Evolutionary conservation across 345 rosid species (phyloP).

Genomic region (Mercurialis annua): DNA sequence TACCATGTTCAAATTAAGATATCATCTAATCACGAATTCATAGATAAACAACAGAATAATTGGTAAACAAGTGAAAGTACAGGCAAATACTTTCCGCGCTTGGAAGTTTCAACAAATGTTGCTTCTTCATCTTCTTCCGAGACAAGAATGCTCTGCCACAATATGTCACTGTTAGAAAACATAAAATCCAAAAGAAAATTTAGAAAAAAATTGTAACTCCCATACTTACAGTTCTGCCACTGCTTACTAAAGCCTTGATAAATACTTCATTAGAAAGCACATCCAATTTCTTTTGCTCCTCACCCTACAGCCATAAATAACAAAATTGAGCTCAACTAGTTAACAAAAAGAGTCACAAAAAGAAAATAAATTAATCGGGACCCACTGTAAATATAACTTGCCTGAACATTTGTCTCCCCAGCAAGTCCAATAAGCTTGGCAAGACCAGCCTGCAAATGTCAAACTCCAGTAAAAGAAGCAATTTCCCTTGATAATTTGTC

Average conservation of each 20-base stretch:
- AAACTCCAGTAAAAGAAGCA: neutral
- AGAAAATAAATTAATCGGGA: neutral
- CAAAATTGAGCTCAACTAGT: neutral
- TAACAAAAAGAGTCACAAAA: neutral
- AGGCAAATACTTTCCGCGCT: constrained; percentile 67
- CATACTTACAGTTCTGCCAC: constrained; percentile 83
- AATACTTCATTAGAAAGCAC: constrained; percentile 95
- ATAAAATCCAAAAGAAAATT: neutral
- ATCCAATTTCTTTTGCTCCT: constrained; percentile 97
- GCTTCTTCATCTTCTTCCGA: constrained; percentile 98
- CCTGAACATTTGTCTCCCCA: constrained; percentile 97
- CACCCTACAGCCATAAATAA: constrained; percentile 54
- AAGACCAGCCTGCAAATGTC: constrained; percentile 74
- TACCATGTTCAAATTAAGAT: neutral
- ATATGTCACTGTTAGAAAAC: constrained; percentile 18
- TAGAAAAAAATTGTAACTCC: neutral
- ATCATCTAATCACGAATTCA: neutral
- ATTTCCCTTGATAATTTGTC: neutral
- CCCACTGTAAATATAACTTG: constrained; percentile 23
- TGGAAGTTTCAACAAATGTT: constrained; percentile 66
- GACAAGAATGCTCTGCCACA: constrained; percentile 79
- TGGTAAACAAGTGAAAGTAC: constrained; percentile 6
- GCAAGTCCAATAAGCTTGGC: constrained; percentile 95
- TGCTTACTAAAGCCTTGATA: constrained; percentile 89
- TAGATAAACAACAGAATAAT: neutral